These are phyloP conservation scores for Jamesozyma spencerorum DNA, from an alignment of 805 yeast genomes.

Conservation along the genomic window DNA sequence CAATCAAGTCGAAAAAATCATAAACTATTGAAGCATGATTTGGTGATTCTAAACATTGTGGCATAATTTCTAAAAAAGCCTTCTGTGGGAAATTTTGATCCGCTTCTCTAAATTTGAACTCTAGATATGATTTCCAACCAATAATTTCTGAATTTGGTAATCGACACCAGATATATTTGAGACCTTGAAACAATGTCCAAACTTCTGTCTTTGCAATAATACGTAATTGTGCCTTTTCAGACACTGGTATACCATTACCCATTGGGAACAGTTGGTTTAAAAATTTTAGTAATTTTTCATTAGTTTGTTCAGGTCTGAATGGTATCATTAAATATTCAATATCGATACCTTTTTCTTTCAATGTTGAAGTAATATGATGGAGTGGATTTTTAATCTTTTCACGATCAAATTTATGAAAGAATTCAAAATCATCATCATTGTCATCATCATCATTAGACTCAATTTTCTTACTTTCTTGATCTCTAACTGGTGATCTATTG, in stretches of 20 bases:
- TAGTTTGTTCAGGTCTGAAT: constrained; percentile 61
- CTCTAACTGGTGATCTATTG: background rate
- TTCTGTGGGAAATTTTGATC: constrained; percentile 58
- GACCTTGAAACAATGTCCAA: constrained; percentile 59
- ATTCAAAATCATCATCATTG: constrained; percentile 29
- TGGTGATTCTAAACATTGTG: constrained; percentile 70
- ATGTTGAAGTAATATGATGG: constrained; percentile 61
- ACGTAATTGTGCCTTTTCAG: constrained; percentile 33
- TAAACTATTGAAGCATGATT: constrained; percentile 85
- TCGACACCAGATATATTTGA: constrained; percentile 83
- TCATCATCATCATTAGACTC: constrained; percentile 6
- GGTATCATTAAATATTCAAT: constrained; percentile 71
- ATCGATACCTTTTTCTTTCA: constrained; percentile 60
- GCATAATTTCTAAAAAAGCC: constrained; percentile 76
- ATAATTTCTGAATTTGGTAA: constrained; percentile 69
- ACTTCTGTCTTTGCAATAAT: constrained; percentile 50
- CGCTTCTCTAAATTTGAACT: constrained; percentile 55
- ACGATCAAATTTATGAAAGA: constrained; percentile 45
- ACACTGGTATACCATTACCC: constrained; percentile 40
- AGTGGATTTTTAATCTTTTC: constrained; percentile 58
- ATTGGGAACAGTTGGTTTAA: constrained; percentile 50
- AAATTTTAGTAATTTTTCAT: constrained; percentile 48
- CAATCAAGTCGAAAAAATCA: constrained; percentile 74
- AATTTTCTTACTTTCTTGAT: background rate
- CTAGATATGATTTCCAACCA: constrained; percentile 77